Evolutionary conservation across 2,329 filamentous ascomycete genomes (phyloP), one percentile per base, ranked within the genome.

Genomic region (Neodidymelliopsis sp.): DNA sequence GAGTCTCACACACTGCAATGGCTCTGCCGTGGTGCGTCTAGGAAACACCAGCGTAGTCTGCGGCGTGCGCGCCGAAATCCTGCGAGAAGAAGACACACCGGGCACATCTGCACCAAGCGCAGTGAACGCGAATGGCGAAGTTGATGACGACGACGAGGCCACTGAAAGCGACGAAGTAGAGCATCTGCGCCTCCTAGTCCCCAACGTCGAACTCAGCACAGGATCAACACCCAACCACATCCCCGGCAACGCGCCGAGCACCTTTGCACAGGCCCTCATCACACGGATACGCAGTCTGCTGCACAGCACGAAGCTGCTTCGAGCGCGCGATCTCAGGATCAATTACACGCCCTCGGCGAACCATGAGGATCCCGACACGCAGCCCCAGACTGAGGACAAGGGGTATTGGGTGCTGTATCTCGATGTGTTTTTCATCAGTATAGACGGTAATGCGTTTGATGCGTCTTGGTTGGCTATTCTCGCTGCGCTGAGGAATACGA

Each of bases 371-470:
- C 77, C 82, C 48, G 72, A 78, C 13, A 77, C 81, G 16, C 77
- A 79, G 4, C 67, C 74, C 4, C 66, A 68, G 28, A 70, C 71
- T 6, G 80, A 85, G 54, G 74, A 93, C 9, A 93, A 89, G 69
- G 94, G 88, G 0, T 97, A 95, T 73, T 99, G 93, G 94, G 87
- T 90, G 8, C 84, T 99, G 15, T 97, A 96, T 73, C 89, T 99
- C 58, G 93, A 97, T 68, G 81, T 97, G n/a, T 83, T 97, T 67
- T 94, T 96, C 75, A 87, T 99, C 59, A 95, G 90, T 0, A 85
- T 96, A 38, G 92, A 96, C 57, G 93, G 93, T 5, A 96, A 94
- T 65, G 84, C 91, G 1, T 92, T 97, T 58, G 93, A 99, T 66
- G 89, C 90, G 0, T 90, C 91, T 0, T 97, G 93, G 92, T 83